Percentiles rank a stretch among this genome's conserved stretches.
Conservation (phyloP, 192 early-diverging fungal species). For the Umbelopsis isabellina region DNA sequence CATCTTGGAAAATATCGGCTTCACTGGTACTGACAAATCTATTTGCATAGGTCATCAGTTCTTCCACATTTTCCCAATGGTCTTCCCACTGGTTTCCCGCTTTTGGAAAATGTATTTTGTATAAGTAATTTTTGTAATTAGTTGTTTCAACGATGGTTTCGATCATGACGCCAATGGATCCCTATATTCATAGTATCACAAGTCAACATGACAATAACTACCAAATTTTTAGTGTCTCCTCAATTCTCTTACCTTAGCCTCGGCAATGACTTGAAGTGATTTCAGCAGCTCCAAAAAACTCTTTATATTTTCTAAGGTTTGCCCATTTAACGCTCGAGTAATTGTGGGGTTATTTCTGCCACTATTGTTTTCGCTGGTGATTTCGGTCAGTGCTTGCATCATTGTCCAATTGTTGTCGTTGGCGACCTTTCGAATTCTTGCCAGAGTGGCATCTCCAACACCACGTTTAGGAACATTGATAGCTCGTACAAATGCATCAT, state of each 20-base stretch:
- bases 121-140: background rate
- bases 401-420: background rate
- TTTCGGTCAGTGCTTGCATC: background rate
- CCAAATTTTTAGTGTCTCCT: background rate
- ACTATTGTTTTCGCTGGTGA: background rate
- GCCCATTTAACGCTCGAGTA: background rate
- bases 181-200: background rate
- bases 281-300: background rate
- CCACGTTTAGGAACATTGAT: constrained; percentile 37
- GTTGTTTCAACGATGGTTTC: constrained; percentile 10
- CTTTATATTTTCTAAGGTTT: background rate
- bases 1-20: background rate
- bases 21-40: background rate
- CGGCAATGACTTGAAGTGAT: background rate
- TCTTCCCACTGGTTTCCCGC: background rate
- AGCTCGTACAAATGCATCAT: constrained; percentile 21
- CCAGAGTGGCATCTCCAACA: constrained; percentile 24
- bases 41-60: constrained; percentile 15
- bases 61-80: constrained; percentile 17
- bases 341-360: background rate
- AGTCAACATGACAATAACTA: background rate
- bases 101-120: background rate
- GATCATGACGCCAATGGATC: constrained; percentile 5
- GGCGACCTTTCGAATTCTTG: background rate
- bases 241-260: background rate